Conservation (phyloP, 2,329 filamentous ascomycete species). For the Monosporascus sp. region DNA sequence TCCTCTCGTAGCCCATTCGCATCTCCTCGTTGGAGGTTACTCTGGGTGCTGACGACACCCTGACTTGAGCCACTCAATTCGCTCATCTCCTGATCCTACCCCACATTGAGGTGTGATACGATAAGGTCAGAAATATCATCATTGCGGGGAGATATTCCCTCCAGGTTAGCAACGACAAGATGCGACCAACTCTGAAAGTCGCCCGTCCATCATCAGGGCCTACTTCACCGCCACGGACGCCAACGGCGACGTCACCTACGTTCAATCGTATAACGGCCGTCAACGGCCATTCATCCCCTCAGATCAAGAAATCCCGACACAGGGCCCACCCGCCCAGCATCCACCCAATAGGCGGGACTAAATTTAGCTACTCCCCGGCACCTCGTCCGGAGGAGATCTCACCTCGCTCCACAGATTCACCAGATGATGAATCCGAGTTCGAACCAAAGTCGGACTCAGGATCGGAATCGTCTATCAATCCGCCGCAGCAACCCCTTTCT, state of each 20-base stretch:
- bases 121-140: constrained; percentile 15
- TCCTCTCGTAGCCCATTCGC: constrained; percentile 31
- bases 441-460: too few species aligned
- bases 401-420: constrained; percentile 25
- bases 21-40: constrained; percentile 42
- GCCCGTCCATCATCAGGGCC: constrained; percentile 24
- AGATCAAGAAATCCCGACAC: constrained; percentile 18
- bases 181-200: constrained; percentile 25
- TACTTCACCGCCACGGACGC: constrained; percentile 28
- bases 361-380: constrained; percentile 23
- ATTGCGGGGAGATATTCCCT: constrained; percentile 21
- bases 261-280: constrained; percentile 17
- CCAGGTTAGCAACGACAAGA: constrained; percentile 16
- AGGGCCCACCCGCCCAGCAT: constrained; percentile 25
- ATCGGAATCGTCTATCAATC: constrained; percentile 18
- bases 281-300: constrained; percentile 12
- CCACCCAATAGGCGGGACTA: constrained; percentile 26
- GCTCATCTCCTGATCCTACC: constrained; percentile 16
- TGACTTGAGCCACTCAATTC: constrained; percentile 28
- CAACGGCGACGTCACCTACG: constrained; percentile 27
- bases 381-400: constrained; percentile 27
- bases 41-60: constrained; percentile 32
- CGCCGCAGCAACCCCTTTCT: constrained; percentile 22
- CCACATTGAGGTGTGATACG: constrained; percentile 23
- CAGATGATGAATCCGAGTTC: constrained; percentile 15